Evolutionary conservation across 192 early-diverging fungal genomes (phyloP), one percentile per base, ranked within the genome.

Genomic region (Funneliformis geosporum): DNA sequence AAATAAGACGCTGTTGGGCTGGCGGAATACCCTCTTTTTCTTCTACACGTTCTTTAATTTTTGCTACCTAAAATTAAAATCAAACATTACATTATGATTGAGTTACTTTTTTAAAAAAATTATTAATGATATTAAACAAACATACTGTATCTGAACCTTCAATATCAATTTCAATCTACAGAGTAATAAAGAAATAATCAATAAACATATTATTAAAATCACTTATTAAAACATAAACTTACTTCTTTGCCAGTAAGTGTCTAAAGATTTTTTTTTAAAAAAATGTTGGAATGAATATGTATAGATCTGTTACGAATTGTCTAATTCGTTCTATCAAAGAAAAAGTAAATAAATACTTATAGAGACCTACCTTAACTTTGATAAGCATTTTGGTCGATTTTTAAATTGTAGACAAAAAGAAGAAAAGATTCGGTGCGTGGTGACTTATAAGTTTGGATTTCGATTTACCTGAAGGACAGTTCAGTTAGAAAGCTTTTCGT

Each of bases 1-100:
- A 96, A 86, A 98, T 99, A 50, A 99, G 85, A 76, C 97, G 91
- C 80, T 99, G 98, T 83, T 99, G 98, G 21, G 92, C 88, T 39
- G 97, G 97, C 7, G 98, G 97, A 76, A 99, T 99, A 73, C 97
- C 98, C 82, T 98, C 96, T 86, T 97, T 97, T 85, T 96, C 96
- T 80, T 98, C 95, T 60, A 99, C 91, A 76, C 90, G 86, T 79
- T 98, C 92, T 85, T 98, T 98, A 86, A 99, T 93, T 55, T 93
- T 86, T 47, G 91, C 86, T 83, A 96, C 91, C 89, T 93, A 69
- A 16, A 47, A 80, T 2, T 68, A 18, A 60, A 27, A 76, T 27
- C 33, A 33, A 33, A 33, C 33, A 33, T 33, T 33, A 33, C 33
- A 33, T 33, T 2, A 33, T 0, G 2, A 33, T 33, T 33, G 0